Evolutionary conservation across 208 protist species (phyloP), one percentile per base, ranked within the genome.

Genomic region (Polymyxa betae): DNA sequence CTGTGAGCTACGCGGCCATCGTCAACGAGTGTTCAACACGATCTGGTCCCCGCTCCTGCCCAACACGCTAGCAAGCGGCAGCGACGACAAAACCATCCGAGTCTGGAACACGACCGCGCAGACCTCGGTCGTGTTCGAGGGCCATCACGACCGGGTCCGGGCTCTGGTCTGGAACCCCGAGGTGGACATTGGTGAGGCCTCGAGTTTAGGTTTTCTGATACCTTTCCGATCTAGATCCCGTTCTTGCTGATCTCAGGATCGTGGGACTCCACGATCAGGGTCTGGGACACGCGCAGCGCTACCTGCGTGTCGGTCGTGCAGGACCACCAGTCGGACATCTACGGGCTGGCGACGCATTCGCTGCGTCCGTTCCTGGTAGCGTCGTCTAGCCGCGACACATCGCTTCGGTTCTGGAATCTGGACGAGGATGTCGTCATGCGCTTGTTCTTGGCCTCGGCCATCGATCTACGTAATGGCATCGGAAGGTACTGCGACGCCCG

Each of bases 311-410:
- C 91, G 0, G 93, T 94, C 20, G 92, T 96, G 10, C 94, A 95
- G 12, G 94, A 95, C n/a, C 96, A 97, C 92, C 95, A 94, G 91
- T 93, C 95, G n/a, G 96, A 97, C 38, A 95, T 98, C 12, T 93
- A 95, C 87, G 92, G 95, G 41, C 77, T 98, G 46, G 92, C 90
- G 24, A 93, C 93, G 45, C 96, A 97, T 92, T 93, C 94, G 0
- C 93, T 96, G 44, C 95, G 97, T 5, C 97, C 97, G 0, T 95
- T 98, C 66, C 90, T 97, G 0, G 94, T 97, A 90, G 93, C 95
- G n/a, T 97, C 97, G 38, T 94, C 93, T 0, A 93, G 95, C n/a
- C 94, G 95, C 38, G 97, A 98, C 91, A 94, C 94, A 43, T 95
- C 95, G 1, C 89, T 97, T 29, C 93, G 97, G 35, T 94, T 96